phyloP scores from a whole-genome alignment of 768 basidiomycete genomes.

The Amanita exitialis region DNA sequence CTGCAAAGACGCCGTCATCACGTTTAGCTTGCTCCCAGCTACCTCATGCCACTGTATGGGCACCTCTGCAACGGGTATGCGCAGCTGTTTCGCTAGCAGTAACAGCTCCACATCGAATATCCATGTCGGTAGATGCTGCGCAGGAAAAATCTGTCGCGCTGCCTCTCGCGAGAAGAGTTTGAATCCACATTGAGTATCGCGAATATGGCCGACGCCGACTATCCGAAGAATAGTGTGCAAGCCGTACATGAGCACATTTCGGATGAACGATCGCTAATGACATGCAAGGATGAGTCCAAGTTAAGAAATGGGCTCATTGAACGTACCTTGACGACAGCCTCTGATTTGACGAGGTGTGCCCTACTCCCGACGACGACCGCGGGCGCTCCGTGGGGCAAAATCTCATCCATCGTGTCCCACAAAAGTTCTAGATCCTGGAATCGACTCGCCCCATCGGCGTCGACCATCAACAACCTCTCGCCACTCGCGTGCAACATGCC shows the following conservation, averaged over 20 bases:
- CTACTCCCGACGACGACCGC: constrained; percentile 80
- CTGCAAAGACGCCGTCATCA: constrained; percentile 75
- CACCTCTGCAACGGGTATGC: constrained; percentile 78
- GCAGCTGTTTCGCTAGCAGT: constrained; percentile 68
- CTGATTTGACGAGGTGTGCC: constrained; percentile 87
- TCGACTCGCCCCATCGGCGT: constrained; percentile 89
- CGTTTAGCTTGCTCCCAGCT: constrained; percentile 82
- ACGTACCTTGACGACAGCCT: constrained; percentile 85
- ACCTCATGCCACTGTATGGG: constrained; percentile 93
- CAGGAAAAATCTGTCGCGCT: constrained; percentile 76
- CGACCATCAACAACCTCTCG: constrained; percentile 75
- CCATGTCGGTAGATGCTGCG: constrained; percentile 84
- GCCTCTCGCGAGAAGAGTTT: constrained; percentile 85
- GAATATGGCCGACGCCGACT: constrained; percentile 82
- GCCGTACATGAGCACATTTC: constrained; percentile 91
- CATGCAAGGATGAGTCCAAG: neutral
- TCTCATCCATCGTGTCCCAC: constrained; percentile 62
- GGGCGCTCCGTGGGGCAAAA: constrained; percentile 37
- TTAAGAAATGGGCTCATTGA: neutral
- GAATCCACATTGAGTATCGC: constrained; percentile 97
- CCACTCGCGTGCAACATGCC: constrained; percentile 83
- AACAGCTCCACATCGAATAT: constrained; percentile 96
- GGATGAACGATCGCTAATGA: constrained; percentile 69
- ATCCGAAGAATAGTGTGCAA: constrained; percentile 84
- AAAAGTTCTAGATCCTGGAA: constrained; percentile 79